These are phyloP conservation scores for Trebouxia gelatinosa DNA, from an alignment of 163 green algal genomes.

Conservation along the genomic window DNA sequence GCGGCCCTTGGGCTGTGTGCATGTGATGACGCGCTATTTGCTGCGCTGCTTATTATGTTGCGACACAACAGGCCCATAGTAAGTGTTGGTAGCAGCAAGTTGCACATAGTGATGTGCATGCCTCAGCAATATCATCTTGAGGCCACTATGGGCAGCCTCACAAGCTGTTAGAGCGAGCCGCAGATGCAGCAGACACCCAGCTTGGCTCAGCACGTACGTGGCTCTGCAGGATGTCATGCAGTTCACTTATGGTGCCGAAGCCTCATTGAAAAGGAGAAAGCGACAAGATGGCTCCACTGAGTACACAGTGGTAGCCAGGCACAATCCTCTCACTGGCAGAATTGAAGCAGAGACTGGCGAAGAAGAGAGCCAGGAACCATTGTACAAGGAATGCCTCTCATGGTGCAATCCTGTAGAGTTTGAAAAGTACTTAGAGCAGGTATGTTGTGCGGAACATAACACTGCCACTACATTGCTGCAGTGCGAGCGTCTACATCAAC, in stretches of 20 bases:
- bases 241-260: constrained; percentile 16
- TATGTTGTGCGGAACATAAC: not conserved
- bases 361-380: not conserved
- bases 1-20: too few species aligned
- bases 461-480: not conserved
- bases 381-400: constrained; percentile 13
- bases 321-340: constrained; percentile 12
- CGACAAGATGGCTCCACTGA: constrained; percentile 11
- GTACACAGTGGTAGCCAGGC: constrained; percentile 18
- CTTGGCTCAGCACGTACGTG: not conserved
- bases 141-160: too few species aligned
- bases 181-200: not conserved
- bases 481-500: too few species aligned
- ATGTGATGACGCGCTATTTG: too few species aligned
- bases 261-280: constrained; percentile 10
- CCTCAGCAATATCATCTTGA: too few species aligned
- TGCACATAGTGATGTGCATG: too few species aligned
- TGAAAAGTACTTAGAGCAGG: constrained; percentile 22
- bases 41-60: too few species aligned
- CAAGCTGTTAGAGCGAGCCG: too few species aligned
- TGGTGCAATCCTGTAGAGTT: constrained; percentile 28
- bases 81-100: too few species aligned
- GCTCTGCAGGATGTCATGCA: constrained; percentile 23
- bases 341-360: constrained; percentile 21
- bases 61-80: too few species aligned